Conservation (phyloP, 306 rosid genomes). For the Trifolium subterraneum region DNA sequence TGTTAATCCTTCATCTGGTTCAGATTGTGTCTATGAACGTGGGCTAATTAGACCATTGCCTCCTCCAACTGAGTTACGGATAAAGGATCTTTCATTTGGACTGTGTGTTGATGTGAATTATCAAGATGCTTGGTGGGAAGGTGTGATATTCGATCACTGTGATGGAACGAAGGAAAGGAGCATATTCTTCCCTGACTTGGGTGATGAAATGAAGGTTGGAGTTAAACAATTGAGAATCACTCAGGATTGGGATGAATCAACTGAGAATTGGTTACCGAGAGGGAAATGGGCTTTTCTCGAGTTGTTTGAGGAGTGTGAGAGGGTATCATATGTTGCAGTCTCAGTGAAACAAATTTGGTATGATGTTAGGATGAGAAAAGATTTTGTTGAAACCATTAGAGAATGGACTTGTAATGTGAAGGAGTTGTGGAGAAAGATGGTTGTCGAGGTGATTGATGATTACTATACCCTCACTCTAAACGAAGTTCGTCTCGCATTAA, state of each 20-base stretch:
- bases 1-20: slow-evolving; percentile 3
- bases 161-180: slow-evolving; percentile 60
- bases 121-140: slow-evolving; percentile 95
- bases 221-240: slow-evolving; percentile 56
- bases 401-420: slow-evolving; percentile 74
- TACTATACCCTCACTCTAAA: slow-evolving; percentile 48
- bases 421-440: slow-evolving; percentile 67
- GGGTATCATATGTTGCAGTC: slow-evolving; percentile 46
- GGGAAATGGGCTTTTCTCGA: slow-evolving; percentile 80
- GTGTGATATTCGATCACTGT: slow-evolving; percentile 71
- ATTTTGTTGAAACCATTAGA: slow-evolving; percentile 51
- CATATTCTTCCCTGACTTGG: slow-evolving; percentile 84
- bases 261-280: slow-evolving; percentile 65
- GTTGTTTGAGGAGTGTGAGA: slow-evolving; percentile 65
- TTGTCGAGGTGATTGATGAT: slow-evolving; percentile 58
- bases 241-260: slow-evolving; percentile 75
- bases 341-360: slow-evolving; percentile 89
- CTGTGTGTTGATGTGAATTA: slow-evolving; percentile 72
- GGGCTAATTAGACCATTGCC: slow-evolving; percentile 78
- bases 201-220: slow-evolving; percentile 64
- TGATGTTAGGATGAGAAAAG: slow-evolving; percentile 58
- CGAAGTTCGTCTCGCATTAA: slow-evolving; percentile 46
- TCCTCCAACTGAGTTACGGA: slow-evolving; percentile 41
- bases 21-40: slow-evolving; percentile 33
- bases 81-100: slow-evolving; percentile 58